These are phyloP conservation scores for Alloascoidea africana DNA, from an alignment of 805 yeast species.

Conservation along the genomic window DNA sequence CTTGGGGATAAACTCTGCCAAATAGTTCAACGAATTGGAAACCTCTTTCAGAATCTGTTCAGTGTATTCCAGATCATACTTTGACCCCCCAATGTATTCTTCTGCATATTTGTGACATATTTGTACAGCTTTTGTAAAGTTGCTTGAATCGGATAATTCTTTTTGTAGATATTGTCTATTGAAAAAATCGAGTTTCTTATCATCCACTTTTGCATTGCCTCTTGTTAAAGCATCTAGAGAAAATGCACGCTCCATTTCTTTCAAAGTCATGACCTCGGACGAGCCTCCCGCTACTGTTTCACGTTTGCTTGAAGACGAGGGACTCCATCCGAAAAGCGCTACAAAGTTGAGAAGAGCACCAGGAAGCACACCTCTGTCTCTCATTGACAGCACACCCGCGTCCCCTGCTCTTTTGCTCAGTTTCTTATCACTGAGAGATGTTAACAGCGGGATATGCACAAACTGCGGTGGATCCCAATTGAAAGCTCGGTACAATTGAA, in stretches of 20 bases:
- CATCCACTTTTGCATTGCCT: slow-evolving; percentile 89
- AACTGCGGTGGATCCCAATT: slow-evolving; percentile 75
- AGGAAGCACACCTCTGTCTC: slow-evolving; percentile 52
- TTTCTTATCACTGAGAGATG: slow-evolving; percentile 56
- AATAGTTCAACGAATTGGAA: slow-evolving; percentile 32
- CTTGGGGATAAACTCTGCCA: slow-evolving; percentile 33
- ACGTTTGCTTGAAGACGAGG: slow-evolving; percentile 38
- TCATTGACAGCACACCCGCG: slow-evolving; percentile 47
- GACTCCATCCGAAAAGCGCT: slow-evolving; percentile 92
- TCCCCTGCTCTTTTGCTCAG: slow-evolving; percentile 81
- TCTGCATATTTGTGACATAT: slow-evolving; percentile 13
- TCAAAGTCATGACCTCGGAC: slow-evolving; percentile 15
- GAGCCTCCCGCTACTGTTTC: slow-evolving; percentile 18
- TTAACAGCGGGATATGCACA: slow-evolving; percentile 82
- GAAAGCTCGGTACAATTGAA: slow-evolving; percentile 73
- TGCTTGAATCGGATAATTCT: slow-evolving; percentile 23
- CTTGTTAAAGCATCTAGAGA: slow-evolving; percentile 63
- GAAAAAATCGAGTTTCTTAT: slow-evolving; percentile 57
- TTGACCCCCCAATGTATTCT: slow-evolving; percentile 7
- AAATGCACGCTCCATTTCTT: slow-evolving; percentile 39
- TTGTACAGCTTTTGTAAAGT: slow-evolving; percentile 22
- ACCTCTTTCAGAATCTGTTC: slow-evolving; percentile 24
- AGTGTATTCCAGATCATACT: slow-evolving; percentile 19
- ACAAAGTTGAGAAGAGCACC: slow-evolving; percentile 81
- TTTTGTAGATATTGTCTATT: slow-evolving; percentile 52